Base-by-base conservation (phyloP, 768 basidiomycete species). In the Cystofilobasidium ferigula region DNA sequence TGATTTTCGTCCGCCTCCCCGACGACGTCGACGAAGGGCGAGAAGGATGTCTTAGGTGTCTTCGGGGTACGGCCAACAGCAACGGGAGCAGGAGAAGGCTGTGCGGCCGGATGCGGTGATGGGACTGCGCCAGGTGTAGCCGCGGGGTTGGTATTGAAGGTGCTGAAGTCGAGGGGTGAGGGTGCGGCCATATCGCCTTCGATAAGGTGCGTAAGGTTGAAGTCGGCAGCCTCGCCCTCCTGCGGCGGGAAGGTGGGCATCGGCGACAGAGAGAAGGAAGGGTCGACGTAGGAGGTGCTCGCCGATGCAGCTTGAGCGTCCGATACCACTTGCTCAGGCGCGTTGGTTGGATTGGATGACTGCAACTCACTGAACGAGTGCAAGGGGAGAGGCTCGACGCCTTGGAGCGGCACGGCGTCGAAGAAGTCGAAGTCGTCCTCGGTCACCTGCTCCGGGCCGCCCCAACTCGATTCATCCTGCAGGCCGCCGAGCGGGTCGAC, bases 361-460 rank as follows among this genome's bases (percentile, higher is more conserved):
- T 10, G 10, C 3, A 26, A 3, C 28, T 54, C 30, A 10, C 13
- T 14, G 30, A 54, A 54, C 51, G 51, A 18, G 24, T 48, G 8
- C 6, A 2, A 2, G 30, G 28, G 8, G 28, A 22, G 28, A 3
- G 51, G n/a, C 18, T 26, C 7, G 28, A 35, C 40, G 22, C 22
- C 56, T 12, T 6, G 36, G 10, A 64, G 45, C 6, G 63, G 57
- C 6, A 57, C 34, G 7, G 69, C 80, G 72, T 91, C 88, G 72
- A 90, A 92, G 75, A 88, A 91, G 73, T 82, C 86, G 74, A 91
- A 92, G 74, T 92, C 89, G 63, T 89, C 89, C 60, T 92, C 89
- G 0, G 89, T 89, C 71, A 90, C 85, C 38, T 74, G 70, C 22
- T 70, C 70, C 20, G 36, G 48, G 18, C 62, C 67, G 20, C 58